Conservation (phyloP, 2,329 filamentous ascomycete genomes). For the Penicillium hordei region DNA sequence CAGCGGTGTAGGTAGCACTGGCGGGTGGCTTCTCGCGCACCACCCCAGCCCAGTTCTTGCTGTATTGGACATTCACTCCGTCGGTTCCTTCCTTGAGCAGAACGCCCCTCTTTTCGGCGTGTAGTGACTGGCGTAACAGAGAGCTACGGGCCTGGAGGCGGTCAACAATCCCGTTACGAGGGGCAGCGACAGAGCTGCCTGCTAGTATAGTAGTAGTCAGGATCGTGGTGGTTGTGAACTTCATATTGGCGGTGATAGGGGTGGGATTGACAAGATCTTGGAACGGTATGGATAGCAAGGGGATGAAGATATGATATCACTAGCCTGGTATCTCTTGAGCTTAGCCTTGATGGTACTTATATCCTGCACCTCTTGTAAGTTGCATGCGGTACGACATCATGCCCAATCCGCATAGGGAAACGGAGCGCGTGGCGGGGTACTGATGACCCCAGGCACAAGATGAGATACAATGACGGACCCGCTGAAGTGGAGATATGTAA, state of each 20-base stretch:
- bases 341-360: constrained; percentile 11
- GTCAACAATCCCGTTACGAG: constrained; percentile 29
- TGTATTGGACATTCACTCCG: constrained; percentile 50
- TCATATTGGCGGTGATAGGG: constrained; percentile 27
- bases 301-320: background rate
- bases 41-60: constrained; percentile 60
- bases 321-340: background rate
- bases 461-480: constrained; percentile 7
- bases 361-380: background rate
- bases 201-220: constrained; percentile 27
- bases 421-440: constrained; percentile 8
- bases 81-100: constrained; percentile 15
- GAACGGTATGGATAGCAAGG: background rate
- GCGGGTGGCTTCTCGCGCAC: constrained; percentile 48
- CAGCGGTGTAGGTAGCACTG: constrained; percentile 50
- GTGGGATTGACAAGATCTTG: background rate
- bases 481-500: background rate
- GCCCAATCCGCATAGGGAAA: constrained; percentile 23
- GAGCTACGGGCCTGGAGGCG: constrained; percentile 32
- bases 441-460: background rate
- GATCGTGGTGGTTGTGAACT: constrained; percentile 21
- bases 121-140: constrained; percentile 28
- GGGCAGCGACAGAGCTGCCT: constrained; percentile 29
- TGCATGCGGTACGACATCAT: constrained; percentile 18
- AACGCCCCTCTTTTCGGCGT: constrained; percentile 18